phyloP scores from a whole-genome alignment of 2,329 filamentous ascomycete genomes.

The Exophiala aquamarina region DNA sequence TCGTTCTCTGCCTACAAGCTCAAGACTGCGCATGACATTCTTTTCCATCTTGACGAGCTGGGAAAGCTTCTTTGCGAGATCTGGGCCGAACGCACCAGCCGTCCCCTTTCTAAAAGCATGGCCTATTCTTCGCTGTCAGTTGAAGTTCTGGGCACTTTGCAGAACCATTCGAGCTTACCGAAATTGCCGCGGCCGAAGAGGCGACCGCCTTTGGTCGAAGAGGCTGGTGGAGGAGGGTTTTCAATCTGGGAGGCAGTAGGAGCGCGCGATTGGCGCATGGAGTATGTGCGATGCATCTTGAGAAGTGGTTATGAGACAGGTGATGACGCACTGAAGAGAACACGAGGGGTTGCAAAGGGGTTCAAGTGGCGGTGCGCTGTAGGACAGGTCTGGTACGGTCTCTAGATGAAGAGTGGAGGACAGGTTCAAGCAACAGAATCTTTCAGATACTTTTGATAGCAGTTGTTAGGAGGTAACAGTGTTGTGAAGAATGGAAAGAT shows the following conservation, averaged over 20 bases:
- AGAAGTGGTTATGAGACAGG: slow-evolving; percentile 1
- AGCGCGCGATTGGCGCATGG: slow-evolving; percentile 95
- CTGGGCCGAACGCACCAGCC: slow-evolving; percentile 63
- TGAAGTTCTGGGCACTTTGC: background rate
- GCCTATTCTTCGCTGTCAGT: slow-evolving; percentile 45
- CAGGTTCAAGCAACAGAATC: too few relatives aligned
- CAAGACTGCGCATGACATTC: slow-evolving; percentile 99
- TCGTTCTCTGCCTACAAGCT: slow-evolving; percentile 88
- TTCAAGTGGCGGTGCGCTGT: slow-evolving; percentile 8
- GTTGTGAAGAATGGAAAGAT: too few relatives aligned
- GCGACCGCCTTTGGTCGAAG: slow-evolving; percentile 84
- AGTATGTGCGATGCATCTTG: slow-evolving; percentile 96
- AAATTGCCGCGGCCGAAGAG: slow-evolving; percentile 85
- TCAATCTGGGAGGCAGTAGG: slow-evolving; percentile 88
- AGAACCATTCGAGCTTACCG: slow-evolving; percentile 58
- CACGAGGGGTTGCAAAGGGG: background rate
- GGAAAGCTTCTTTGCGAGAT: slow-evolving; percentile 95
- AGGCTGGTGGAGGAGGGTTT: slow-evolving; percentile 90
- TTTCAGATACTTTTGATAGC: too few relatives aligned
- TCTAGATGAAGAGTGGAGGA: too few relatives aligned
- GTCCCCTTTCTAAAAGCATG: slow-evolving; percentile 59
- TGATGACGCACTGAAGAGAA: background rate
- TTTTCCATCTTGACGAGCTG: slow-evolving; percentile 99
- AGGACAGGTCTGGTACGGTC: background rate
- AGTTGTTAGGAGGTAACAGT: too few relatives aligned